Evolutionary conservation across 2,329 filamentous ascomycete genomes (phyloP), one percentile per base, ranked within the genome.

Genomic region (Colletotrichum gigasporum): DNA sequence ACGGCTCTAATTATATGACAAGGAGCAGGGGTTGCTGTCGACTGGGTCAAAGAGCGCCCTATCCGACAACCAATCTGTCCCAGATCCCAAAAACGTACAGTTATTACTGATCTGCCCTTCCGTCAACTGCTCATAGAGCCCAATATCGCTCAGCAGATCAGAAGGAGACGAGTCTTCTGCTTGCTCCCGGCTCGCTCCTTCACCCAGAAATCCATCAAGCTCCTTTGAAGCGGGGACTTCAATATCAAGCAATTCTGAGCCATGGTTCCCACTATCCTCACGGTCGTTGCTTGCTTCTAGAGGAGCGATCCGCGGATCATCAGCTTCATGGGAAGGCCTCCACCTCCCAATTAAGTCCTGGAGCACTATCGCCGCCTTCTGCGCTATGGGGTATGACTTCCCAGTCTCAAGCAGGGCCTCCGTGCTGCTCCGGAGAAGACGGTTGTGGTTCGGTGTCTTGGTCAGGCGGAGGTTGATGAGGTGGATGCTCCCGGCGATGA

Each of bases 401-500:
- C 41, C 48, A 5, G 35, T 20, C 7, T 53, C 55, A 5, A 39
- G 41, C 2, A 64, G 20, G 1, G 47, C 24, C 11, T 54, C 61
- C n/a, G 28, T 10, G 4, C 45, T 60, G 32, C 39, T 22, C n/a
- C 48, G 61, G 2, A 64, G 55, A 12, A 48, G 55, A 8, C 3
- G 11, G 2, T 41, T 26, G 18, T 64, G 55, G 5, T 16, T 30
- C 6, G 20, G 37, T 5, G 18, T 12, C 6, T 28, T 32, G 1
- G 28, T 34, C 12, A 18, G 8, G 11, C 18, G 56, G 4, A 48
- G 16, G 4, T 32, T 35, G 0, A 39, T 26, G 9, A 65, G 56
- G 14, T 65, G 56, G 8, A 62, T 50, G 5, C 55, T 65, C 2
- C 62, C 56, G 3, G 56, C 48, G 7, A 65, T 41, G 18, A 65